Conservation (phyloP, 2,329 filamentous ascomycete species). For the Epichloe typhina region DNA sequence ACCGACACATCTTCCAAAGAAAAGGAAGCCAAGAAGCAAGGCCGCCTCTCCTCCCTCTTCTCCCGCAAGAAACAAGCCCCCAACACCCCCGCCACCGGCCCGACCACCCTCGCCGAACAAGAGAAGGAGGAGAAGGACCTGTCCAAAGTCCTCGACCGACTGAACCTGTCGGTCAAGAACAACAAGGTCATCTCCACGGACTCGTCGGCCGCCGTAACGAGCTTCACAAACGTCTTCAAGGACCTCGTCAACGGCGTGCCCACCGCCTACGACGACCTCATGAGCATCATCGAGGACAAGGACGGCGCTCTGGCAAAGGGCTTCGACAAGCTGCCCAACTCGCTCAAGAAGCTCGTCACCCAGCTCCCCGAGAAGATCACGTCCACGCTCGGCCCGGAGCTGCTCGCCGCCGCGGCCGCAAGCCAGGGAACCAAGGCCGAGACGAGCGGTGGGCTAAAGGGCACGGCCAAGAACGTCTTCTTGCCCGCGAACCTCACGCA, state of each 20-base stretch:
- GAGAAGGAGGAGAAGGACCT: constrained; percentile 56
- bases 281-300: constrained; percentile 43
- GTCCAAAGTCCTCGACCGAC: constrained; percentile 62
- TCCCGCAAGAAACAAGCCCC: constrained; percentile 30
- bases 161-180: constrained; percentile 74
- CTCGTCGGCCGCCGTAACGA: constrained; percentile 65
- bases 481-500: constrained; percentile 63
- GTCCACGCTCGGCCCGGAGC: constrained; percentile 60
- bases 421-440: constrained; percentile 51
- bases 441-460: constrained; percentile 43
- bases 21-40: constrained; percentile 20
- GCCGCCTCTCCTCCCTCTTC: constrained; percentile 23
- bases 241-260: constrained; percentile 87
- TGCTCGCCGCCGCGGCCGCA: constrained; percentile 67
- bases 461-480: constrained; percentile 52
- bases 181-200: constrained; percentile 79
- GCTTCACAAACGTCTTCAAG: constrained; percentile 83
- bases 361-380: constrained; percentile 74
- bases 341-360: constrained; percentile 76
- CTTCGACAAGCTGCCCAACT: constrained; percentile 58
- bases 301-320: constrained; percentile 45
- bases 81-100: constrained; percentile 16
- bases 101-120: constrained; percentile 26
- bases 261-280: constrained; percentile 86
- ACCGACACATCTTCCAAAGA: constrained; percentile 16